A percentile compares a stretch with the other conserved stretches of the same genome.
phyloP scores from a whole-genome alignment of 768 basidiomycete genomes.

The Suillus spraguei region DNA sequence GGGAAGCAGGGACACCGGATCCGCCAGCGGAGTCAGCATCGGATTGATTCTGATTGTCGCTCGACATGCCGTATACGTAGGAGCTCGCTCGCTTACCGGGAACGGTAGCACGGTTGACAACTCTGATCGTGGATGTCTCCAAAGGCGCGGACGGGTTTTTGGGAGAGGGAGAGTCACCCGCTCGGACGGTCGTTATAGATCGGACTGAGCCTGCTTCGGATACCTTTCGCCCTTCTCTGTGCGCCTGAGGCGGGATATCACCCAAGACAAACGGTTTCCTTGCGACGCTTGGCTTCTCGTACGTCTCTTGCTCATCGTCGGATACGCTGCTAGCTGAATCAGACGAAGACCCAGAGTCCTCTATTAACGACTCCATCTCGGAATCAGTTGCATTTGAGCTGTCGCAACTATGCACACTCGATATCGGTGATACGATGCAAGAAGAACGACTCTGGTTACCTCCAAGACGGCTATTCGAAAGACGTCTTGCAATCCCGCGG shows the following conservation, averaged over 20 bases:
- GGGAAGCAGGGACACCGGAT: slow-evolving; percentile 16
- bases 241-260: slow-evolving; percentile 46
- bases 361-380: slow-evolving; percentile 64
- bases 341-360: slow-evolving; percentile 59
- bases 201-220: slow-evolving; percentile 36
- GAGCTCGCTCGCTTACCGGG: slow-evolving; percentile 30
- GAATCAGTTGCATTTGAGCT: slow-evolving; percentile 50
- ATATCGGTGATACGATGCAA: slow-evolving; percentile 32
- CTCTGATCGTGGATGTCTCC: slow-evolving; percentile 25
- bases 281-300: slow-evolving; percentile 20
- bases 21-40: slow-evolving; percentile 16
- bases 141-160: slow-evolving; percentile 14
- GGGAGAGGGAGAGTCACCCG: slow-evolving; percentile 27
- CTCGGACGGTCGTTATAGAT: slow-evolving; percentile 39
- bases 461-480: slow-evolving; percentile 47
- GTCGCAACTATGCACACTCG: slow-evolving; percentile 46
- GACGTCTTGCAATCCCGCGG: slow-evolving; percentile 58
- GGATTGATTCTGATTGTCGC: slow-evolving; percentile 17
- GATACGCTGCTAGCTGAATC: slow-evolving; percentile 52
- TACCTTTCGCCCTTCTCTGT: slow-evolving; percentile 42
- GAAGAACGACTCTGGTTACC: slow-evolving; percentile 25
- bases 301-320: slow-evolving; percentile 43
- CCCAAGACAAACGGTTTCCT: slow-evolving; percentile 48
- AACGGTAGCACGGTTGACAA: slow-evolving; percentile 27
- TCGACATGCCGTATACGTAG: slow-evolving; percentile 29